Conservation (phyloP, 164 flowering plant species). For the Buxus sempervirens region DNA sequence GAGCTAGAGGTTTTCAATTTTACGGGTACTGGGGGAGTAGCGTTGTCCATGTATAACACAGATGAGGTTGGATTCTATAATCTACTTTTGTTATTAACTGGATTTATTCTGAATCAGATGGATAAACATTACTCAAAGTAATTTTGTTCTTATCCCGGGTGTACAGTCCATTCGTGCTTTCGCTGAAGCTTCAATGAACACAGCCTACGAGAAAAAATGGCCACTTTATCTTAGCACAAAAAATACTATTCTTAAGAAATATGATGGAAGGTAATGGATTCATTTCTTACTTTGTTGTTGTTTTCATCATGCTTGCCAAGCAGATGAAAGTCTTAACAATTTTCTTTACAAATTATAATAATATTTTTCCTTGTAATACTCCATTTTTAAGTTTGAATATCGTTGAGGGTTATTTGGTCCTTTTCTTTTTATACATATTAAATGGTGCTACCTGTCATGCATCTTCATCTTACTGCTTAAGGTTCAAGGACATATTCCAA, state of each 20-base stretch:
- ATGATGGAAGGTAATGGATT: constrained; percentile 82
- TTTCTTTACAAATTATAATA: neutral
- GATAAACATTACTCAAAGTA: constrained; percentile 7
- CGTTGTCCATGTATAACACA: constrained; percentile 91
- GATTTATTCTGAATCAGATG: neutral
- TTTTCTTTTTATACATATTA: neutral
- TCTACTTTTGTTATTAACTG: neutral
- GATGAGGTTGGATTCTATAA: constrained; percentile 68
- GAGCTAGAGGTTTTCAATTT: constrained; percentile 84
- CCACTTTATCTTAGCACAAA: constrained; percentile 99
- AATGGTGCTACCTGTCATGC: neutral
- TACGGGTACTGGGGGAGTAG: constrained; percentile 91
- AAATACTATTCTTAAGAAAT: constrained; percentile 95
- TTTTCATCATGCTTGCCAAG: neutral
- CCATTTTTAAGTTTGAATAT: neutral
- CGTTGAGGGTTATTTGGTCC: neutral
- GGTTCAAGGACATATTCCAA: constrained; percentile 85
- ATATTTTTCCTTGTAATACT: neutral
- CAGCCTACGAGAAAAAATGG: constrained; percentile 89
- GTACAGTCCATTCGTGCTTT: constrained; percentile 80
- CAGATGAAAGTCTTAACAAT: neutral
- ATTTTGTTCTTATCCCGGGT: constrained; percentile 5
- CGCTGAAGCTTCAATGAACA: constrained; percentile 93
- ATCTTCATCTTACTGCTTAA: constrained; percentile 17
- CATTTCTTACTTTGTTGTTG: neutral